Evolutionary conservation across 2,329 filamentous ascomycete species (phyloP).

Genomic region (Tetracladium maxilliforme): DNA sequence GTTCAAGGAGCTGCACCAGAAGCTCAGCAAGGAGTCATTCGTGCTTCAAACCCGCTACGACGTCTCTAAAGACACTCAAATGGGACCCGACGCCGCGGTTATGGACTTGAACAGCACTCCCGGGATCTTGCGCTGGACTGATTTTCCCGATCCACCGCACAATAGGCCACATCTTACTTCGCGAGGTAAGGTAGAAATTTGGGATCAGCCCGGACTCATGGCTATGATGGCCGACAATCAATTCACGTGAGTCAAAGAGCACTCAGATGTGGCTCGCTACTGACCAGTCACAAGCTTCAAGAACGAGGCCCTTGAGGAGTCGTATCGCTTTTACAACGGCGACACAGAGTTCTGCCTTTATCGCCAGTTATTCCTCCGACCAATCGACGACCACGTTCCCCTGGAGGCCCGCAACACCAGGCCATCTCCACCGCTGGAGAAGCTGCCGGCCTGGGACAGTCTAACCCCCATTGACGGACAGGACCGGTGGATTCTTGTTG

Average conservation of each 20-base stretch:
- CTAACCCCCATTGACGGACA: conserved; percentile 31
- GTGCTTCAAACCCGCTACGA: conserved; percentile 40
- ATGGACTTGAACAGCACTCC: conserved; percentile 23
- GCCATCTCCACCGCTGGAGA: too few species aligned
- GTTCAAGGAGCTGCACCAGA: conserved; percentile 40
- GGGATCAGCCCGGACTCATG: background rate
- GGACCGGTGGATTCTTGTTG: conserved; percentile 38
- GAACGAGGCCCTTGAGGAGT: too few species aligned
- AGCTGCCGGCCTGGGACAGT: conserved; percentile 32
- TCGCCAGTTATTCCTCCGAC: too few species aligned
- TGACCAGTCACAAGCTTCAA: too few species aligned
- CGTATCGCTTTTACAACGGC: too few species aligned
- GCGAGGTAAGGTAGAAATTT: background rate
- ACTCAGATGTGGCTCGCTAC: too few species aligned
- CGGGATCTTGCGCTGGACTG: conserved; percentile 40
- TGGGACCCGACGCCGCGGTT: conserved; percentile 18
- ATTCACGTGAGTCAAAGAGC: too few species aligned
- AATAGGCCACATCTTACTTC: conserved; percentile 21
- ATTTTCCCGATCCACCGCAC: conserved; percentile 41
- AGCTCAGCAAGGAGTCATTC: conserved; percentile 40
- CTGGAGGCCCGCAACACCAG: too few species aligned
- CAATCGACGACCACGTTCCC: too few species aligned
- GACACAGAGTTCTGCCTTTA: conserved; percentile 37
- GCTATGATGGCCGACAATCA: conserved; percentile 1
- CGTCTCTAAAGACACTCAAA: conserved; percentile 29